phyloP scores from a whole-genome alignment of 352 stramenopile species.

The Plasmopara halstedii region DNA sequence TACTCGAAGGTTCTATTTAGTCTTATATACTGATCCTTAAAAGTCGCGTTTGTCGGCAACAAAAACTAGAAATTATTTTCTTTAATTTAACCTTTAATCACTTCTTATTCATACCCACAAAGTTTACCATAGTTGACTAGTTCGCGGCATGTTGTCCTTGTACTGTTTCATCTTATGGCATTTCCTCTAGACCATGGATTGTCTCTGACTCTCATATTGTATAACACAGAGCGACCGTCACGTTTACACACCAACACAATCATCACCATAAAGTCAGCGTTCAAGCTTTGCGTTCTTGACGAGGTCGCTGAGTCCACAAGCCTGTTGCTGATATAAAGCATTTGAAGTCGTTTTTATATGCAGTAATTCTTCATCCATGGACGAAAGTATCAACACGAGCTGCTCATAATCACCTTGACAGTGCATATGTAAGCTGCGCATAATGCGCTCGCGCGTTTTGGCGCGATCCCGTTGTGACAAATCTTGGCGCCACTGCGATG shows the following conservation, averaged over 20 bases:
- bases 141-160: too few species aligned
- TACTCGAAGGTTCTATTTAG: slow-evolving; percentile 21
- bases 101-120: too few species aligned
- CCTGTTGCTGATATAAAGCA: slow-evolving; percentile 59
- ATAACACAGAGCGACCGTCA: background rate
- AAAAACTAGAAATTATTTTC: too few species aligned
- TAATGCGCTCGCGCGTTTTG: slow-evolving; percentile 59
- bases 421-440: slow-evolving; percentile 43
- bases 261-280: slow-evolving; percentile 12
- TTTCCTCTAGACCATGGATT: too few species aligned
- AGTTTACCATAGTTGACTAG: too few species aligned
- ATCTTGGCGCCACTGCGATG: slow-evolving; percentile 53
- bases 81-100: too few species aligned
- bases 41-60: too few species aligned
- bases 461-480: slow-evolving; percentile 43
- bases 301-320: slow-evolving; percentile 38
- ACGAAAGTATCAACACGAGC: slow-evolving; percentile 48
- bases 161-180: slow-evolving; percentile 6
- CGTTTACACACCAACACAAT: background rate
- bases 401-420: slow-evolving; percentile 56
- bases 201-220: too few species aligned
- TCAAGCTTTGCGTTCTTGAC: slow-evolving; percentile 44
- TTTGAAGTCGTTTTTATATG: slow-evolving; percentile 64
- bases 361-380: slow-evolving; percentile 75
- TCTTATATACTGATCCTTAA: too few species aligned